These are phyloP conservation scores for Pythium biforme DNA, from an alignment of 352 stramenopile species.

Conservation along the genomic window DNA sequence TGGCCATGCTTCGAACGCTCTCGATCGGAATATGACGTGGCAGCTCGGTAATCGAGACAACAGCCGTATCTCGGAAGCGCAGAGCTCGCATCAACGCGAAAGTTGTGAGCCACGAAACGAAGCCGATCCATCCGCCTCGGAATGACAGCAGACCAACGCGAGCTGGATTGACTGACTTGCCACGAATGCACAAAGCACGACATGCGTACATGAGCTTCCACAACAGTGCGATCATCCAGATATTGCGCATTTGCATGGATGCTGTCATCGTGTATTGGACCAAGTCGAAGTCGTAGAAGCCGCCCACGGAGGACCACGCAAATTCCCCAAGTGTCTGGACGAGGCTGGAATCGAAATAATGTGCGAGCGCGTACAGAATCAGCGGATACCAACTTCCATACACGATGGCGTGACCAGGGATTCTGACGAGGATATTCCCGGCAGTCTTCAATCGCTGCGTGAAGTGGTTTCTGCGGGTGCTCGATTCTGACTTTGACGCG, in stretches of 20 bases:
- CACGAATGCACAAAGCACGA: no score
- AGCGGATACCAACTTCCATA: constrained; percentile 37
- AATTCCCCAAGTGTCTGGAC: constrained; percentile 26
- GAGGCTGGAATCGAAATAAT: constrained; percentile 29
- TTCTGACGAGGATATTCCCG: no score
- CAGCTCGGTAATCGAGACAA: constrained; percentile 2
- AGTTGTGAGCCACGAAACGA: constrained; percentile 18
- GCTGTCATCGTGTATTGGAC: constrained; percentile 20
- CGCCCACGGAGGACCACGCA: constrained; percentile 27
- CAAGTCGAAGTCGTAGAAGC: constrained; percentile 21
- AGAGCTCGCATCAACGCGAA: constrained; percentile 15
- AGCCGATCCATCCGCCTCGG: constrained; percentile 10
- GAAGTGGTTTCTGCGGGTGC: no score
- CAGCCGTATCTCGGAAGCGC: constrained; percentile 19
- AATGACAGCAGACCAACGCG: constrained; percentile 13
- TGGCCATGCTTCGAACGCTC: not conserved
- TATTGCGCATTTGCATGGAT: constrained; percentile 39
- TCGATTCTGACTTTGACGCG: no score
- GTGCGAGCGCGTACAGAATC: constrained; percentile 29
- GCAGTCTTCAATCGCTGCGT: no score
- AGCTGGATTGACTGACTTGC: not conserved
- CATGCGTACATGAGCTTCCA: no score
- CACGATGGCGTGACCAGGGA: constrained; percentile 21
- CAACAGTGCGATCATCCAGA: constrained; percentile 28
- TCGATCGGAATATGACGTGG: constrained; percentile 6